These are phyloP conservation scores for Penicillium expansum DNA, from an alignment of 2,329 filamentous ascomycete genomes.

Conservation along the genomic window DNA sequence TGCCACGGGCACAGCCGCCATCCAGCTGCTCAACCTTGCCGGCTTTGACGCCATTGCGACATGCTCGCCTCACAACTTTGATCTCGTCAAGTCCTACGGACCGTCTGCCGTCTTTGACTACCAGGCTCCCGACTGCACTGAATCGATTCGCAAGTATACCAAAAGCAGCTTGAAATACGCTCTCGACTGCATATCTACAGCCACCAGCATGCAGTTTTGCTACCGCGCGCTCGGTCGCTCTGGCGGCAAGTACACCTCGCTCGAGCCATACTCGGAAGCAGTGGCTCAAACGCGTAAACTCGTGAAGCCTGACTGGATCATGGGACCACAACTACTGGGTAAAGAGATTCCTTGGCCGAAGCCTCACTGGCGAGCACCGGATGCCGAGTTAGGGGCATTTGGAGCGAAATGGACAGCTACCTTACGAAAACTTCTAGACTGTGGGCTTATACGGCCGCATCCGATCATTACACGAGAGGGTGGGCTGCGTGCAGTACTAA, in stretches of 20 bases:
- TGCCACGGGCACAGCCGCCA: slow-evolving; percentile 42
- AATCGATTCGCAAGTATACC: background rate
- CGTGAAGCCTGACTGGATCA: background rate
- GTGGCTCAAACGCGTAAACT: background rate
- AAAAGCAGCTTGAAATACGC: background rate
- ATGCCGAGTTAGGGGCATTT: too few relatives aligned
- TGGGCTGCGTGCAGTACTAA: too few relatives aligned
- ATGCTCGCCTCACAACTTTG: background rate
- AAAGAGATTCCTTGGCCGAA: background rate
- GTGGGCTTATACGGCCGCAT: too few relatives aligned
- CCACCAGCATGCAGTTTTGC: background rate
- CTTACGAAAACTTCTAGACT: too few relatives aligned
- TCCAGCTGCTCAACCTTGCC: slow-evolving; percentile 41
- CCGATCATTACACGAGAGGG: too few relatives aligned
- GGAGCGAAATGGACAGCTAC: too few relatives aligned
- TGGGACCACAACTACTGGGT: background rate
- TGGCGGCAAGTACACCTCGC: background rate
- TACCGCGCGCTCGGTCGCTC: background rate
- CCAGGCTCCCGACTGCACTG: background rate
- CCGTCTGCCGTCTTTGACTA: background rate
- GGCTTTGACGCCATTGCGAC: background rate
- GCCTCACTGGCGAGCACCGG: too few relatives aligned
- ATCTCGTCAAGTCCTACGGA: background rate
- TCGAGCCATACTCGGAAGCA: background rate
- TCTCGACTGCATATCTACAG: background rate